Evolutionary conservation across 2,329 filamentous ascomycete species (phyloP), one percentile per base, ranked within the genome.

Genomic region (Paecilomyces dactylethromorphus): DNA sequence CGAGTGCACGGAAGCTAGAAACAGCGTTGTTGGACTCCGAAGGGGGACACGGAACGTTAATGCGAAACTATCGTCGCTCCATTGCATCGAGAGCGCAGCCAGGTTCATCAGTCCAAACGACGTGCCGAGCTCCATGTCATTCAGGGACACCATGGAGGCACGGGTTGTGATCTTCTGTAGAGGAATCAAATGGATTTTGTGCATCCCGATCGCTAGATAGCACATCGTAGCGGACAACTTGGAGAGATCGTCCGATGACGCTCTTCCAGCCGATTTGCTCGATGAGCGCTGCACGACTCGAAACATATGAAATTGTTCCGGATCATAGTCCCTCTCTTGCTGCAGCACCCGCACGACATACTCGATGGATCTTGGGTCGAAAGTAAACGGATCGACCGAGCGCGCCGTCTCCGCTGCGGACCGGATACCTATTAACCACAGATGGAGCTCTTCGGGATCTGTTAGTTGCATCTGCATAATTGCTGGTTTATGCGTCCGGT

Each of bases 181-280:
- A n/a, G 86, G 86, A 53, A 90, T 81, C 54, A 90, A 66, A 73
- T 90, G 87, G 33, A 90, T 75, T 68, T 87, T 88, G 74, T 89
- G 86, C 32, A 87, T 80, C 21, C 87, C 87, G 68, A 90, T 81
- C 6, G 84, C 87, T 62, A 90, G 79, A 68, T 89, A 89, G 71
- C 84, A 89, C 24, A 88, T 82, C 10, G 82, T 84, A 10, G 86
- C 84, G 45, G 82, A 81, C 29, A 86, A 73, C 66, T 89, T 89
- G 54, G 84, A 80, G 51, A 89, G 71, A 64, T 90, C 87, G 60
- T 90, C 87, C 15, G 83, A 82, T 7, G 87, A 87, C 2, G 84
- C 81, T 57, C 83, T 78, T 33, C 78, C 77, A 32, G 76, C 74
- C 18, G 79, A 77, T 71, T 87, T 87, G 63, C 78, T 78, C 12